Conservation (phyloP, 2,329 filamentous ascomycete genomes). For the Xylariaceae sp. region DNA sequence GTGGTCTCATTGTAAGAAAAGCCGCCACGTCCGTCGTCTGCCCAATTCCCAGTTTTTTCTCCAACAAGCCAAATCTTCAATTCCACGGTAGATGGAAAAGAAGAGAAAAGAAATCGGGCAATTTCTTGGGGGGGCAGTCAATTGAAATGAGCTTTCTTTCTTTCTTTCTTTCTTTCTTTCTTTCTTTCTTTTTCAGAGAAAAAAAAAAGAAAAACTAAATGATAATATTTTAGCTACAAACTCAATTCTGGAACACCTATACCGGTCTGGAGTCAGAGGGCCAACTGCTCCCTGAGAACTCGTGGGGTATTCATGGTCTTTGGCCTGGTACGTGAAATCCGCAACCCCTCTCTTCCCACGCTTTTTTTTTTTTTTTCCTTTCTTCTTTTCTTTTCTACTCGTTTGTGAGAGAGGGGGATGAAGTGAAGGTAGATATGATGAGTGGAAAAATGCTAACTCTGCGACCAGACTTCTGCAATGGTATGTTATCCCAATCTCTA, state of each 20-base stretch:
- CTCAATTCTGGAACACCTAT: slow-evolving; percentile 61
- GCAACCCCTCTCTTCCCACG: neutral
- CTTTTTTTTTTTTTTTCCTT: too few species aligned
- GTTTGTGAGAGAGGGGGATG: too few species aligned
- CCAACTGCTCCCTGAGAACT: slow-evolving; percentile 51
- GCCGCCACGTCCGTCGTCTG: neutral
- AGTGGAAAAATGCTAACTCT: slow-evolving; percentile 1
- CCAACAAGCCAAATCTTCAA: too few species aligned
- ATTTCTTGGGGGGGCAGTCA: too few species aligned
- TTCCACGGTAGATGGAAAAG: neutral
- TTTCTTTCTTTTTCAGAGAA: neutral
- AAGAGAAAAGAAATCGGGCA: neutral
- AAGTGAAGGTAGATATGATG: neutral
- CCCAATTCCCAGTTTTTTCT: neutral
- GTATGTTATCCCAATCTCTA: slow-evolving; percentile 16
- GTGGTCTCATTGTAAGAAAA: slow-evolving; percentile 47
- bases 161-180: too few species aligned
- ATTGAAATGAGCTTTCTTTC: too few species aligned
- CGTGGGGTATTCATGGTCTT: slow-evolving; percentile 56
- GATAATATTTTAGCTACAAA: slow-evolving; percentile 38
- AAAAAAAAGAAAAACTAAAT: neutral
- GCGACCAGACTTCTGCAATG: slow-evolving; percentile 40
- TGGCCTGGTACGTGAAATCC: slow-evolving; percentile 41
- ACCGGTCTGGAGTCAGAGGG: slow-evolving; percentile 53
- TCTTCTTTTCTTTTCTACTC: too few species aligned